Base-by-base conservation (phyloP, 495 filamentous ascomycete species). In the Thermothielavioides terrestris region DNA sequence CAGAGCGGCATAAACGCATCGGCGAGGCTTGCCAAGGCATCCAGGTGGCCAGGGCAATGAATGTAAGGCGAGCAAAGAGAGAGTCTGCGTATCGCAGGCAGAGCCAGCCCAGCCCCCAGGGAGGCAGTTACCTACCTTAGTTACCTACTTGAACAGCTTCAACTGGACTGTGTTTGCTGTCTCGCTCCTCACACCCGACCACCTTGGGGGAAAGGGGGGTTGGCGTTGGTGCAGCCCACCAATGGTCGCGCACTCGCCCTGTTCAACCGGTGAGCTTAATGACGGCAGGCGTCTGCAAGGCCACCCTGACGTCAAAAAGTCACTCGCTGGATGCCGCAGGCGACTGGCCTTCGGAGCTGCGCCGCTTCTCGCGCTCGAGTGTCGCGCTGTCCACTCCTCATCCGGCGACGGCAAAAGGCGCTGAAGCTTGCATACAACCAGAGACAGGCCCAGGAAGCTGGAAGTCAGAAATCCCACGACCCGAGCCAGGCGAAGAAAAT, bases 171-270 rank as follows among this genome's bases (percentile, higher is more conserved):
- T n/a, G n/a, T n/a, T n/a, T n/a, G n/a, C n/a, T n/a, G n/a, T n/a
- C 37, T 42, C 23, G 38, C 47, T 57, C 39, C 49, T 54, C 53
- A 46, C 60, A 61, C 60, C 57, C 55, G n/a, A n/a, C n/a, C n/a
- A n/a, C n/a, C n/a, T n/a, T n/a, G n/a, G n/a, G n/a, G n/a, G n/a
- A n/a, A n/a, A n/a, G n/a, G 48, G 51, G 31, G 23, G 43, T 44
- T 23, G 51, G 21, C 17, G 18, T 26, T 52, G 55, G 38, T 25
- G 45, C 54, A 52, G 43, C 44, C 59, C 42, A 51, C 63, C 60
- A 64, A 65, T 64, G 38, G 57, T 45, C 50, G 49, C 31, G 30
- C 15, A 37, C 27, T 41, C 50, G 42, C 40, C 46, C 15, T 31
- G 17, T 6, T 35, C 25, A 48, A 56, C 60, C 58, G 58, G 60